phyloP scores from a whole-genome alignment of 2,329 filamentous ascomycete species.

The Diaporthe citriasiana region DNA sequence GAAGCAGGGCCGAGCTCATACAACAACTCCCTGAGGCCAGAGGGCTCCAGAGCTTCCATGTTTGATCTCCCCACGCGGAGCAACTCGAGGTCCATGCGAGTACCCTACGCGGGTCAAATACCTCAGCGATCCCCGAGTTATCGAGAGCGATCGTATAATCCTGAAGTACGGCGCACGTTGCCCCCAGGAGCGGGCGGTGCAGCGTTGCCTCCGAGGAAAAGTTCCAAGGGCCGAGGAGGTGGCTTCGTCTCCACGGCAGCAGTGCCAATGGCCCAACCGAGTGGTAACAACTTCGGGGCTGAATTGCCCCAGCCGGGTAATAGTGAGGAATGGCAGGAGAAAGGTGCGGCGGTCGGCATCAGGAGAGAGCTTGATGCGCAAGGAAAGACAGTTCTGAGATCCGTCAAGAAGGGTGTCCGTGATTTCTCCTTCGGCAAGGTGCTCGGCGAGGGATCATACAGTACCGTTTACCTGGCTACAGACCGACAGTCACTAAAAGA shows the following conservation, averaged over 20 bases:
- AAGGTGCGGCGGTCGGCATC: constrained; percentile 88
- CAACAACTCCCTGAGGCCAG: constrained; percentile 62
- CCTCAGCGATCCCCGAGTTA: constrained; percentile 79
- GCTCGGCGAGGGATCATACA: constrained; percentile 97
- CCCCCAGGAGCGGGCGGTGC: constrained; percentile 59
- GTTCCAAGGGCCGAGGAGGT: constrained; percentile 78
- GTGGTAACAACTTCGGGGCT: constrained; percentile 50
- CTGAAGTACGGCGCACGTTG: constrained; percentile 65
- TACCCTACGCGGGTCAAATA: constrained; percentile 64
- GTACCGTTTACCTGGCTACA: constrained; percentile 91
- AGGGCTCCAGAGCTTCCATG: constrained; percentile 70
- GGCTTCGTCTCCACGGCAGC: constrained; percentile 63
- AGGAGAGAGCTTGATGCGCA: constrained; percentile 87
- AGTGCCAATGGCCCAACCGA: constrained; percentile 56
- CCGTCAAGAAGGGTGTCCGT: constrained; percentile 96
- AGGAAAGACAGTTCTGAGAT: constrained; percentile 83
- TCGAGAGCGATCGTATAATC: constrained; percentile 76
- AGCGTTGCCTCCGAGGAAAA: constrained; percentile 80
- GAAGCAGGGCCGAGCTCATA: constrained; percentile 53
- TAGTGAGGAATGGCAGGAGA: constrained; percentile 96
- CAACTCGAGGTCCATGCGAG: constrained; percentile 72
- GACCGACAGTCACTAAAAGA: constrained; percentile 95
- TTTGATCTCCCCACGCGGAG: constrained; percentile 69
- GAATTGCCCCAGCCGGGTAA: constrained; percentile 66
- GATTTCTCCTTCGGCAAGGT: constrained; percentile 95